phyloP scores from a whole-genome alignment of 305 asterid genomes.

The Withania somnifera region DNA sequence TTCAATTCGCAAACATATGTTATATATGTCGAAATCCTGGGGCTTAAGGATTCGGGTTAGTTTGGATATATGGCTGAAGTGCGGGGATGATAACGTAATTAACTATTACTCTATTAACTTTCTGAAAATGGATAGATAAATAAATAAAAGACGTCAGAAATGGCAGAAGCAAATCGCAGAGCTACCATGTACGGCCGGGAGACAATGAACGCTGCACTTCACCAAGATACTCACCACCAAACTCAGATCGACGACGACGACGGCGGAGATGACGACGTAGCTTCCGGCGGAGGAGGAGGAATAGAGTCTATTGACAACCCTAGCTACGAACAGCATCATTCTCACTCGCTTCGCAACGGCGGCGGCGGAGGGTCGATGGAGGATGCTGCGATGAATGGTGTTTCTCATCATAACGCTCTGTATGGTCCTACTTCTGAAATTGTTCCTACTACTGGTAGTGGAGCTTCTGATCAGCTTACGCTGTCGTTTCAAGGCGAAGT shows the following conservation, averaged over 20 bases:
- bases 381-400: not conserved
- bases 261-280: not conserved
- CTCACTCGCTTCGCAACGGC: conserved; percentile 8
- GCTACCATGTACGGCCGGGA: conserved; percentile 5
- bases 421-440: conserved; percentile 39
- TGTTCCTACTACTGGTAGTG: conserved; percentile 27
- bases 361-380: not conserved
- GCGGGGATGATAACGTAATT: not conserved
- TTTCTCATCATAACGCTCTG: conserved; percentile 10
- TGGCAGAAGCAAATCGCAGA: not conserved
- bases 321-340: conserved; percentile 7
- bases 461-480: conserved; percentile 79
- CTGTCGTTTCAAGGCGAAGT: conserved; percentile 95
- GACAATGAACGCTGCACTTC: conserved; percentile 2
- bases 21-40: not conserved
- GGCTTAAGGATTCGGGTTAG: not conserved
- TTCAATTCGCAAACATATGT: too few relatives aligned
- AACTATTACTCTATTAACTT: not conserved
- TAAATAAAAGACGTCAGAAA: not conserved
- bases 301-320: not conserved
- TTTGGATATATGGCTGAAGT: not conserved
- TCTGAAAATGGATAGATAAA: too few relatives aligned
- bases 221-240: not conserved
- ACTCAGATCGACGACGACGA: conserved; percentile 9
- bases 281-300: not conserved